Evolutionary conservation across 495 filamentous ascomycete species (phyloP).

Genomic region (Jackrogersella multiformis): DNA sequence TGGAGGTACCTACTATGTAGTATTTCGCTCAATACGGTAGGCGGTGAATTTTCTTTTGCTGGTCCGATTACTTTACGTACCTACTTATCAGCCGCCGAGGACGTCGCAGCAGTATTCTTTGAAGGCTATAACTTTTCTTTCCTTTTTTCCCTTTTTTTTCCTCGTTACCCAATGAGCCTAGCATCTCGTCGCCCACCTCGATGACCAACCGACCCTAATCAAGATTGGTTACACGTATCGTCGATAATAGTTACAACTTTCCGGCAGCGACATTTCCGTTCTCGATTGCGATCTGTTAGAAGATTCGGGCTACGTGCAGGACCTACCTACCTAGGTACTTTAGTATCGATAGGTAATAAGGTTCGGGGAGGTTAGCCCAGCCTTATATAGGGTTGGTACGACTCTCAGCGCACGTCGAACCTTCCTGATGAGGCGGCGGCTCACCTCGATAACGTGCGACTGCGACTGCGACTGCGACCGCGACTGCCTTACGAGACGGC

Average conservation of each 20-base stretch:
- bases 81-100: constrained; percentile 33
- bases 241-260: too few species aligned
- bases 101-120: constrained; percentile 24
- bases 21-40: constrained; percentile 33
- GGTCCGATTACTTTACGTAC: neutral
- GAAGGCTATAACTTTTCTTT: constrained; percentile 1
- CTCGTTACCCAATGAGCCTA: too few species aligned
- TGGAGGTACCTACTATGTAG: neutral
- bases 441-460: constrained; percentile 12
- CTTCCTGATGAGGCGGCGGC: constrained; percentile 36
- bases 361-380: neutral
- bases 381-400: neutral
- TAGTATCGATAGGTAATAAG: neutral
- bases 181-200: neutral
- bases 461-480: too few species aligned
- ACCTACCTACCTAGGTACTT: neutral
- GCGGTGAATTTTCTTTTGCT: constrained; percentile 42
- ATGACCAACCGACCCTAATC: neutral
- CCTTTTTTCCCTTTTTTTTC: neutral
- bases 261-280: too few species aligned
- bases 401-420: constrained; percentile 12
- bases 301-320: too few species aligned
- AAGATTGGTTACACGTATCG: neutral
- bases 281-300: too few species aligned
- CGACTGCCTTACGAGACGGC: constrained; percentile 25